A percentile compares a stretch with the other conserved stretches of the same genome.
These are phyloP conservation scores for Lactifluus hygrophoroides DNA, from an alignment of 768 basidiomycete species.

Conservation along the genomic window DNA sequence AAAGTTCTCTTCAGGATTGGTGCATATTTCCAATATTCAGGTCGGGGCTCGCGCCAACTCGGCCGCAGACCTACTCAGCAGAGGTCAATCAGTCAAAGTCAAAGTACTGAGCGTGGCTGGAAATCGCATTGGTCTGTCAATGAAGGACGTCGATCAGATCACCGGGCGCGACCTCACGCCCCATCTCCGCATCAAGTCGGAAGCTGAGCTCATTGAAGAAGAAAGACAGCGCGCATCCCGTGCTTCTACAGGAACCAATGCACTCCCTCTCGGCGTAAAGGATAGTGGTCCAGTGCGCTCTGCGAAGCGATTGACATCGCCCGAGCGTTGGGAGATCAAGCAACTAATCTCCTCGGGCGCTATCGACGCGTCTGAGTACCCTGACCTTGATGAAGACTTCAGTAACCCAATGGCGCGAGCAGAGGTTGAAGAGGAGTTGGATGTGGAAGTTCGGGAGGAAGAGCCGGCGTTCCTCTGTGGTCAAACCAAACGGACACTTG, in stretches of 20 bases:
- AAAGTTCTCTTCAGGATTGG: slow-evolving; percentile 59
- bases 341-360: slow-evolving; percentile 95
- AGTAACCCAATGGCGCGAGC: slow-evolving; percentile 65
- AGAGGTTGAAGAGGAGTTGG: slow-evolving; percentile 93
- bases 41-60: slow-evolving; percentile 78
- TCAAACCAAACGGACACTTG: slow-evolving; percentile 91
- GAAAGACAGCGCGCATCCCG: slow-evolving; percentile 55
- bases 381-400: slow-evolving; percentile 84
- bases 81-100: slow-evolving; percentile 84
- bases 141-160: slow-evolving; percentile 95
- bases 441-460: slow-evolving; percentile 94
- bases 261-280: slow-evolving; percentile 63
- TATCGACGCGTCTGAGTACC: slow-evolving; percentile 87
- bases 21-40: slow-evolving; percentile 92
- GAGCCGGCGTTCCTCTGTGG: slow-evolving; percentile 95
- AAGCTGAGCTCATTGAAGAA: slow-evolving; percentile 81
- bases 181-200: slow-evolving; percentile 88
- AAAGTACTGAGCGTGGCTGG: slow-evolving; percentile 95
- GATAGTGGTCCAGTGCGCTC: slow-evolving; percentile 54
- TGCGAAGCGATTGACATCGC: slow-evolving; percentile 86
- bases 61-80: slow-evolving; percentile 75
- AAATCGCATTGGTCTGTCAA: slow-evolving; percentile 74
- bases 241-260: slow-evolving; percentile 76
- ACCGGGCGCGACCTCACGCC: slow-evolving; percentile 90
- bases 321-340: slow-evolving; percentile 99